Base-by-base conservation (phyloP, 2,329 filamentous ascomycete genomes). In the Apiospora arundinis region DNA sequence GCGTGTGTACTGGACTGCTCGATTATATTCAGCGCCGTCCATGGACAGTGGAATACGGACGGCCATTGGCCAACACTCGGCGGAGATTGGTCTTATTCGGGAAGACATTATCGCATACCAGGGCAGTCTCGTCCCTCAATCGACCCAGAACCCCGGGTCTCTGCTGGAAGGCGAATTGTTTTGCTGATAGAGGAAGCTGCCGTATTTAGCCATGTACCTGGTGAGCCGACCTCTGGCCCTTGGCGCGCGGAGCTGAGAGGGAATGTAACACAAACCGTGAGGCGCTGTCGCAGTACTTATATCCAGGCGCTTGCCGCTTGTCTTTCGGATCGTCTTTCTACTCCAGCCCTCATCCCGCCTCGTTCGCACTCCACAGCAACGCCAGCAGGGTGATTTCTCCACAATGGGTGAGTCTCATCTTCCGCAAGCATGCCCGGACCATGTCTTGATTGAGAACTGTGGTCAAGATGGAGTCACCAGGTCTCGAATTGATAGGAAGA, bases 331-430 rank as follows among this genome's bases (percentile, higher is more conserved):
- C 18, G 12, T 5, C 21, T 14, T 46, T 67, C 65, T 28, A 18
- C 65, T 67, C 65, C 65, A 67, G 40, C 65, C 11, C 32, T 67
- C 65, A 67, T n/a, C 44, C n/a, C 65, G 44, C 14, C 65, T 46
- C 65, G 40, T 46, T 46, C 65, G 65, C 18, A n/a, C 40, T 67
- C 40, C 18, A n/a, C 28, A 21, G 32, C 0, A 63, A 28, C 7
- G 56, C 56, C 32, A 63, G 56, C 18, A 63, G 32, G 65, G 40
- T n/a, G 25, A 18, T 28, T 5, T 14, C 1, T 67, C 44, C 23
- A 67, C 42, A 8, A 67, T 67, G 65, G 65, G 65, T 67, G 25
- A 44, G 65, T 28, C 4, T 2, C 7, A 18, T 21, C 9, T 23
- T 7, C 8, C 2, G 14, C n/a, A 45, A 2, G 4, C 2, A 67